Evolutionary conservation across 1,284 basidiomycete species (phyloP), one percentile per base, ranked within the genome.

Genomic region (Ustilago cynodontis): DNA sequence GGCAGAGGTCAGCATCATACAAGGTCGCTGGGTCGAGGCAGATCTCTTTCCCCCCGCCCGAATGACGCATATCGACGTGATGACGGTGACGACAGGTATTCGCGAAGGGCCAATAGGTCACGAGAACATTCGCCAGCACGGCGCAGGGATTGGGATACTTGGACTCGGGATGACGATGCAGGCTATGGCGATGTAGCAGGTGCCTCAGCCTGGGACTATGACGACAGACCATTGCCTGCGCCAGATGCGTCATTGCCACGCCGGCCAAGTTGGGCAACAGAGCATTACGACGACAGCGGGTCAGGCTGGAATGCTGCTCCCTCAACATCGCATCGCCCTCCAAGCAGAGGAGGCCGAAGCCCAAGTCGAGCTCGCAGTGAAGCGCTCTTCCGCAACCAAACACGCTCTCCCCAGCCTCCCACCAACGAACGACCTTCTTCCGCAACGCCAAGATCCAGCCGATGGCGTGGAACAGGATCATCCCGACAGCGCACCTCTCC

Each of bases 321-420:
- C 37, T 22, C 35, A 4, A 20, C 37, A 11, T 11, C 11, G 7
- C 47, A 28, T 22, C 47, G 22, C 29, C n/a, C n/a, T n/a, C n/a
- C 43, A 13, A 24, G 3, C 47, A 24, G 47, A 20, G 28, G 16
- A 14, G 35, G 37, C 13, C 60, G 52, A 11, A 58, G 53, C n/a
- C 7, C 54, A 9, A 68, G 55, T 49, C 29, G 49, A 6, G 24
- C 33, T 1, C 33, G 47, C 0, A 39, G 39, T 11, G 26, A 49
- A 49, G n/a, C 56, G 10, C 56, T 71, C 20, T 71, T 71, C 33
- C 29, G 64, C 18, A 64, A 59, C 1, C 56, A 56, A 9, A 63
- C 70, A 0, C 24, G 60, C 13, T 63, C 70, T 13, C 64, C 47
- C 6, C 47, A 49, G 20, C 24, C 63, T 37, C 31, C 63, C 1